These are phyloP conservation scores for Ilyonectria destructans DNA, from an alignment of 2,329 filamentous ascomycete species.

Conservation along the genomic window DNA sequence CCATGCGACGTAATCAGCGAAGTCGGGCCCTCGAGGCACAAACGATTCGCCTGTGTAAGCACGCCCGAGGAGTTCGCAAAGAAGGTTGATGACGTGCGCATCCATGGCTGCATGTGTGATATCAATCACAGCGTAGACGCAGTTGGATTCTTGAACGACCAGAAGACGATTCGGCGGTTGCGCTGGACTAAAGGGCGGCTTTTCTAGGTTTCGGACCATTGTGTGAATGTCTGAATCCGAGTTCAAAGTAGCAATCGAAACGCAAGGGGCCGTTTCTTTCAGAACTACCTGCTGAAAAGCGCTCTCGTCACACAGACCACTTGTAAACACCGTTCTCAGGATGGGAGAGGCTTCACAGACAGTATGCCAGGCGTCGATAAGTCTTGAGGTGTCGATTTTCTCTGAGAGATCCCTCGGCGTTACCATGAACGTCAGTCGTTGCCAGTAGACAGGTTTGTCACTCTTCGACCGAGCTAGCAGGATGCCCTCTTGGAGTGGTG, in stretches of 20 bases:
- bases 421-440: slow-evolving; percentile 15
- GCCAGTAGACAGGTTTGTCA: slow-evolving; percentile 13
- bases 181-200: slow-evolving; percentile 6
- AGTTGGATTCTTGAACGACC: slow-evolving; percentile 15
- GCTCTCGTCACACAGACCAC: slow-evolving; percentile 13
- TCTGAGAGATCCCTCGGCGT: slow-evolving; percentile 6
- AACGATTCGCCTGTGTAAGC: slow-evolving; percentile 12
- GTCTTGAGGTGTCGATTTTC: slow-evolving; percentile 9
- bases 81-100: slow-evolving; percentile 12
- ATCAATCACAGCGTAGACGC: slow-evolving; percentile 15
- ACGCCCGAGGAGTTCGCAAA: slow-evolving; percentile 7
- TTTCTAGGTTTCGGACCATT: slow-evolving; percentile 15
- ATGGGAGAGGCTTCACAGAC: slow-evolving; percentile 18
- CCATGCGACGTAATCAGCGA: slow-evolving; percentile 10
- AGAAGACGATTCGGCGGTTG: slow-evolving; percentile 13
- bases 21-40: slow-evolving; percentile 12
- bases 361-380: slow-evolving; percentile 9
- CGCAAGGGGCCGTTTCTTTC: slow-evolving; percentile 3
- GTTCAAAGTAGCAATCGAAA: slow-evolving; percentile 6
- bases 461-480: slow-evolving; percentile 11
- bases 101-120: slow-evolving; percentile 18
- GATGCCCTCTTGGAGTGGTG: slow-evolving; percentile 15
- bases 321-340: slow-evolving; percentile 15
- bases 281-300: slow-evolving; percentile 15
- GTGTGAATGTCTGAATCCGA: slow-evolving; percentile 12